phyloP scores from a whole-genome alignment of 148 eudicot species.

The Chenopodium formosanum region DNA sequence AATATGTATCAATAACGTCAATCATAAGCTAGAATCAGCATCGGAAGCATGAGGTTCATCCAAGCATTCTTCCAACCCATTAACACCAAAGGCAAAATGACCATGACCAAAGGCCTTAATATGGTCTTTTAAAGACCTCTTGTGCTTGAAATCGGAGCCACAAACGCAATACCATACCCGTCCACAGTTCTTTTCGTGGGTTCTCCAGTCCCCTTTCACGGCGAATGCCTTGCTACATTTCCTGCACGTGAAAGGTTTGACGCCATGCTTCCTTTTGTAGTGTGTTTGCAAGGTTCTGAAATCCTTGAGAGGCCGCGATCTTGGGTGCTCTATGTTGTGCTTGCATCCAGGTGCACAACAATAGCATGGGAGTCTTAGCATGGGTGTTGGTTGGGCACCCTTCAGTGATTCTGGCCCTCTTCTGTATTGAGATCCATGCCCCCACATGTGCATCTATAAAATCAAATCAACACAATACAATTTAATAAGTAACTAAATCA shows the following conservation, averaged over 20 bases:
- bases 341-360: conserved; percentile 56
- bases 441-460: conserved; percentile 68
- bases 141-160: conserved; percentile 66
- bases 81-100: conserved; percentile 26
- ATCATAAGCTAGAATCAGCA: conserved; percentile 26
- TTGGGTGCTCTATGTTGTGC: conserved; percentile 59
- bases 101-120: conserved; percentile 44
- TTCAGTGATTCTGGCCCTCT: conserved; percentile 59
- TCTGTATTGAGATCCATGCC: conserved; percentile 64
- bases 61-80: conserved; percentile 20
- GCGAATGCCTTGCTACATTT: conserved; percentile 57
- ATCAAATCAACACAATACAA: too few species aligned
- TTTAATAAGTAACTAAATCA: too few species aligned
- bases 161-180: conserved; percentile 56
- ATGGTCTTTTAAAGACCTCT: conserved; percentile 54
- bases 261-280: conserved; percentile 61
- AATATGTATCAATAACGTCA: background rate
- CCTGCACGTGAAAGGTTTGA: conserved; percentile 48
- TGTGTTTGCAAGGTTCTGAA: conserved; percentile 63
- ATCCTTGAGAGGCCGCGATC: conserved; percentile 54
- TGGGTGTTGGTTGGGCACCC: conserved; percentile 54
- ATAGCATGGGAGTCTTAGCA: conserved; percentile 58
- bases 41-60: conserved; percentile 31
- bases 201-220: conserved; percentile 65
- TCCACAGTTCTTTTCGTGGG: conserved; percentile 71